Percentiles rank a stretch among this genome's conserved stretches.
Evolutionary conservation across 805 yeast genomes (phyloP).

Genomic region (Starmerella etchellsii): DNA sequence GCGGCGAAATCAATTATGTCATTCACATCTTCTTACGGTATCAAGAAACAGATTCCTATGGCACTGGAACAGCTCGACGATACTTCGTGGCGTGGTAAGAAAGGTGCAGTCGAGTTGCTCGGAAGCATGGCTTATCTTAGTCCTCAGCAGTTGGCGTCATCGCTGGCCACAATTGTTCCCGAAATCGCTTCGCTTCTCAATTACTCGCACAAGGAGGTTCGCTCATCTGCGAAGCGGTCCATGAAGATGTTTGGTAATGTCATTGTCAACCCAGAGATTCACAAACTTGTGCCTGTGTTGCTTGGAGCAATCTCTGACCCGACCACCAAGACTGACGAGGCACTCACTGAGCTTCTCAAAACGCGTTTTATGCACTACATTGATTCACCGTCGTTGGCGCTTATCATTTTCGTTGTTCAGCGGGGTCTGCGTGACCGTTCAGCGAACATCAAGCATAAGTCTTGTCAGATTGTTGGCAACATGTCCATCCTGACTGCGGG

Average conservation of each 20-base stretch:
- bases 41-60: constrained; percentile 78
- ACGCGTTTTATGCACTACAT: constrained; percentile 95
- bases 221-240: constrained; percentile 86
- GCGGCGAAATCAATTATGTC: constrained; percentile 86
- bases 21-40: constrained; percentile 82
- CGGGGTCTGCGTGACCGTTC: constrained; percentile 92
- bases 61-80: constrained; percentile 79
- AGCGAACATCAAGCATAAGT: constrained; percentile 82
- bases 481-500: constrained; percentile 94
- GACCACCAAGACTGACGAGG: constrained; percentile 74
- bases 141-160: constrained; percentile 82
- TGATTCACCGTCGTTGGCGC: constrained; percentile 94
- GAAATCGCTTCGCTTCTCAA: constrained; percentile 89
- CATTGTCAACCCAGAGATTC: constrained; percentile 93
- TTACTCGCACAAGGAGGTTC: constrained; percentile 92
- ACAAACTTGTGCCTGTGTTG: constrained; percentile 71
- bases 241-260: constrained; percentile 91
- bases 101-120: constrained; percentile 87
- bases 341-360: constrained; percentile 69
- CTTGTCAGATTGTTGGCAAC: constrained; percentile 96
- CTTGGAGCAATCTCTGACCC: constrained; percentile 94
- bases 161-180: constrained; percentile 83
- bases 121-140: constrained; percentile 98
- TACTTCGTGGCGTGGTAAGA: constrained; percentile 89
- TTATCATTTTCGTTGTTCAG: constrained; percentile 85